phyloP scores from a whole-genome alignment of 257 asterid species.

The Anisodus acutangulus region DNA sequence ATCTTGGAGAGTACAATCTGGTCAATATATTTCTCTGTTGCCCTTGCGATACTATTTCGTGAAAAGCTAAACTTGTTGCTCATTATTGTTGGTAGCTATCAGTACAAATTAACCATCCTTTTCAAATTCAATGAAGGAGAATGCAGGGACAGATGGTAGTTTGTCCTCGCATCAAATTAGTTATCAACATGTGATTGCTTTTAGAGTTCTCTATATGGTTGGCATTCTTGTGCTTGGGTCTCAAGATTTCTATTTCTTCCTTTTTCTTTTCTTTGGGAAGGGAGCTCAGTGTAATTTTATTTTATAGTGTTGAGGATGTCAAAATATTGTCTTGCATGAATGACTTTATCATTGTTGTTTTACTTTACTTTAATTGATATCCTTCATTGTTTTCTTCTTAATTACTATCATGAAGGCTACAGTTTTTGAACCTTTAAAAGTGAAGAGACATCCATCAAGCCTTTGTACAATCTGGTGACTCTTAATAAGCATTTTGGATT shows the following conservation, averaged over 20 bases:
- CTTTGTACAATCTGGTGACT: not conserved
- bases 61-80: slow-evolving; percentile 1
- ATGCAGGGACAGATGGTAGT: not conserved
- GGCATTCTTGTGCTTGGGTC: not conserved
- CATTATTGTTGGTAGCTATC: not conserved
- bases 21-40: slow-evolving; percentile 13
- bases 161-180: not conserved
- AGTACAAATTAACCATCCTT: not conserved
- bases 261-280: not conserved
- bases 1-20: not conserved
- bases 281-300: not conserved
- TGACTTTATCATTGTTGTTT: not conserved
- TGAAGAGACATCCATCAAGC: not conserved
- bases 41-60: not conserved
- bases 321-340: not conserved
- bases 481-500: not conserved
- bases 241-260: not conserved
- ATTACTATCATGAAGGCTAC: not conserved
- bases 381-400: not conserved
- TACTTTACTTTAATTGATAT: not conserved
- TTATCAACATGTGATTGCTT: not conserved
- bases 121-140: not conserved
- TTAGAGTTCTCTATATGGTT: not conserved
- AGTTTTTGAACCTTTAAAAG: not conserved
- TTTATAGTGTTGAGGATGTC: not conserved